Evolutionary conservation across 345 rosid species (phyloP).

Genomic region (Populus tremula): DNA sequence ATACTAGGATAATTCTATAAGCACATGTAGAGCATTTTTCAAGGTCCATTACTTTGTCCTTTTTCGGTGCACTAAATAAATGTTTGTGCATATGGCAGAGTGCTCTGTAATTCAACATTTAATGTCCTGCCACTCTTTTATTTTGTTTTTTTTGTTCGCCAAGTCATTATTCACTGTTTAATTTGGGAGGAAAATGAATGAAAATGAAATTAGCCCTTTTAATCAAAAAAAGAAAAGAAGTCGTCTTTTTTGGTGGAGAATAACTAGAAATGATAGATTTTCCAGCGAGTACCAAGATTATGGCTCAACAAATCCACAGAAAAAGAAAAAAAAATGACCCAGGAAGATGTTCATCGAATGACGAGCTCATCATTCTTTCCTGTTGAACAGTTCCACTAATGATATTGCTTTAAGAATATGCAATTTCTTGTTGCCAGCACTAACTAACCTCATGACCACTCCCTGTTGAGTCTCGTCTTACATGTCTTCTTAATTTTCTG

Average conservation of each 20-base stretch:
- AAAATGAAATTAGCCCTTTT: constrained; percentile 5
- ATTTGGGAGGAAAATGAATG: not conserved
- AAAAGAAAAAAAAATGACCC: not conserved
- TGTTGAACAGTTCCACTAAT: not conserved
- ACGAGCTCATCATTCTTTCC: not conserved
- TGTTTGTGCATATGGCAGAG: constrained; percentile 3
- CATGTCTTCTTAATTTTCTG: constrained; percentile 25
- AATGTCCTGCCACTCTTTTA: not conserved
- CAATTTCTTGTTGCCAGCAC: not conserved
- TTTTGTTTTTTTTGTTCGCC: not conserved
- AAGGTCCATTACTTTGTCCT: not conserved
- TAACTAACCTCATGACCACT: constrained; percentile 31
- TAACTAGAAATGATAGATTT: constrained; percentile 4
- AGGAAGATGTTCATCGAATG: not conserved
- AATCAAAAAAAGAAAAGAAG: not conserved
- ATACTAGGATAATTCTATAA: not conserved
- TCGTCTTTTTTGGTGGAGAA: not conserved
- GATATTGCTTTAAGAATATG: not conserved
- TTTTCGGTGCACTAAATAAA: constrained; percentile 9
- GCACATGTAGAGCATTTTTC: not conserved
- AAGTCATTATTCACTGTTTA: not conserved
- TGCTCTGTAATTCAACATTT: not conserved
- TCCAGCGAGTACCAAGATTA: not conserved
- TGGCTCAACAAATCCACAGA: not conserved
- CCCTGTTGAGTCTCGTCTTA: constrained; percentile 29